Base-by-base conservation (phyloP, 768 basidiomycete species). In the Terana coerulea region DNA sequence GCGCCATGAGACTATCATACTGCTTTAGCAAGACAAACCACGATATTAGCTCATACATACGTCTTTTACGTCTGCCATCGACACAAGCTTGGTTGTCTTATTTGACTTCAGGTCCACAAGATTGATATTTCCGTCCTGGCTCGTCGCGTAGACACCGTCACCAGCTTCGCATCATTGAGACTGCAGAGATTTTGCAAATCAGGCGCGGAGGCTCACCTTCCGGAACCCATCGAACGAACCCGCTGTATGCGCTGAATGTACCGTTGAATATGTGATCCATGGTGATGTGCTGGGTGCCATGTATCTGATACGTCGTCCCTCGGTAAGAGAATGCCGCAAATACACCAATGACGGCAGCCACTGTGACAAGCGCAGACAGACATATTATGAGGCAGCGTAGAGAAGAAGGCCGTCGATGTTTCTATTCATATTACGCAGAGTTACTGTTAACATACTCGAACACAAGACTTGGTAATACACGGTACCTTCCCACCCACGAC, bases 181-280 rank as follows among this genome's bases (percentile, higher is more conserved):
- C 22, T 21, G 39, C n/a, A 6, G 7, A 29, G n/a, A n/a, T 3
- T 30, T 35, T 7, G 11, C n/a, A n/a, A n/a, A n/a, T n/a, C n/a
- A n/a, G n/a, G n/a, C n/a, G n/a, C n/a, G n/a, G n/a, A n/a, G n/a
- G 60, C 80, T 34, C 55, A 92, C 95, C 95, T 80, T 97, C 94
- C 8, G 87, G 82, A 25, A 98, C 86, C 97, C 97, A 99, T 37
- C 83, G 75, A 29, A 99, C 65, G 19, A 60, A 59, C 42, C 75
- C 73, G 2, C 63, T 59, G 3, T 75, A 62, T 2, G 74, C 67
- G 14, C 29, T 54, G 63, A 98, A 98, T 1, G 95, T 98, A 3
- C 91, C 92, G 63, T 97, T 95, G 72, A 92, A 93, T 45, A 97
- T 67, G 64, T 94, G 87, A 63, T 98, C 91, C 77, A 98, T 82